A percentile compares a stretch with the other conserved stretches of the same genome.
Conservation (phyloP, 2,329 filamentous ascomycete genomes). For the Podosphaera aphanis region DNA sequence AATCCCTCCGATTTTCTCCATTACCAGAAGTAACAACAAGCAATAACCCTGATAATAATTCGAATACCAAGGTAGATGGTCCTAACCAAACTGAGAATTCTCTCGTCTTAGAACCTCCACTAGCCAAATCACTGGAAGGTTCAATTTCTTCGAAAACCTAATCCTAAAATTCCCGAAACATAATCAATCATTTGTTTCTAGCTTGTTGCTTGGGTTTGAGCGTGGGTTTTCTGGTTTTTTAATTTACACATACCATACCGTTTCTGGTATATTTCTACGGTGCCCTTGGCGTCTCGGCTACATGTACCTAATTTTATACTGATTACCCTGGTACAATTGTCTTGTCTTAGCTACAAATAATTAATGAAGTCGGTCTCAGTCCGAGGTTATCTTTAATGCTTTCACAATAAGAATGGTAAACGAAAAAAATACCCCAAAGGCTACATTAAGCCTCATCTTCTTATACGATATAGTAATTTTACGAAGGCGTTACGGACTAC, state of each 20-base stretch:
- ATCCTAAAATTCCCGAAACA: background rate
- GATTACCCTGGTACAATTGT: background rate
- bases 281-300: background rate
- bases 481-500: no score
- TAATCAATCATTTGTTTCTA: background rate
- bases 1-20: slow-evolving; percentile 13
- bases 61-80: slow-evolving; percentile 24
- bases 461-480: no score
- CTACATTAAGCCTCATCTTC: no score
- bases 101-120: background rate
- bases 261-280: background rate
- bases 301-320: background rate
- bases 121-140: background rate
- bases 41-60: slow-evolving; percentile 23
- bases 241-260: background rate
- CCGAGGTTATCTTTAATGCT: no score
- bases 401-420: no score
- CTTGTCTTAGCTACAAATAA: no score
- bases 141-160: background rate
- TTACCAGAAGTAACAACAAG: slow-evolving; percentile 19
- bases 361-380: no score
- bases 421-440: no score
- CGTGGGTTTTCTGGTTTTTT: background rate
- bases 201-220: background rate
- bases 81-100: slow-evolving; percentile 22